Conservation (phyloP, 495 filamentous ascomycete genomes). For the Aspergillus baeticus region DNA sequence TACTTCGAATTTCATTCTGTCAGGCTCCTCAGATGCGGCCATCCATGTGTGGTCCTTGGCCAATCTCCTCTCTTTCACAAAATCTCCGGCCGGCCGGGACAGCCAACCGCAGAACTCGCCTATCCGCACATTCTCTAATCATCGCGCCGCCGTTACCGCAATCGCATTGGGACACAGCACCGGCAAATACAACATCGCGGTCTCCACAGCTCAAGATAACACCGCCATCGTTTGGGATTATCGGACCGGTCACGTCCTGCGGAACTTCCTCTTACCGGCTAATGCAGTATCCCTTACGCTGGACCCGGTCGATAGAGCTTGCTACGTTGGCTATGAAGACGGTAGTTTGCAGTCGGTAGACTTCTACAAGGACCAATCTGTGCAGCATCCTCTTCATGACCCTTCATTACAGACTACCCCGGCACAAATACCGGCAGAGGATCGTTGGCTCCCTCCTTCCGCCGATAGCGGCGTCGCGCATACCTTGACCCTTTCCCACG, state of each 20-base stretch:
- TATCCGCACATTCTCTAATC: conserved; percentile 70
- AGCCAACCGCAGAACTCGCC: conserved; percentile 49
- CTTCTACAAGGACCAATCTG: conserved; percentile 60
- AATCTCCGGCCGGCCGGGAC: conserved; percentile 32
- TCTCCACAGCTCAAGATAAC: conserved; percentile 77
- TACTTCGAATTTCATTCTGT: conserved; percentile 75
- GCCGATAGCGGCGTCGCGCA: conserved; percentile 60
- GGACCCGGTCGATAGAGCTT: conserved; percentile 79
- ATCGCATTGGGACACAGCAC: conserved; percentile 65
- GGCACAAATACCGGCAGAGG: conserved; percentile 52
- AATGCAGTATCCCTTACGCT: conserved; percentile 69
- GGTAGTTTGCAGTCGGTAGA: conserved; percentile 79
- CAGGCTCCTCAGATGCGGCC: conserved; percentile 84
- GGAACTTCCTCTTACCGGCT: conserved; percentile 76
- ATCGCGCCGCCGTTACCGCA: conserved; percentile 74
- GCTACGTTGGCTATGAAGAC: conserved; percentile 81
- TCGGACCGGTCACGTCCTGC: conserved; percentile 66
- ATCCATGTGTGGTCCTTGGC: conserved; percentile 87
- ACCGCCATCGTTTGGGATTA: conserved; percentile 90
- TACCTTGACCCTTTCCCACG: conserved; percentile 70
- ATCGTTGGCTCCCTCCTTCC: conserved; percentile 60
- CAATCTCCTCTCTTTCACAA: conserved; percentile 65
- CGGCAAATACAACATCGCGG: conserved; percentile 68
- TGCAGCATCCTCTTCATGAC: conserved; percentile 54
- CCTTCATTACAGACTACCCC: conserved; percentile 53